These are phyloP conservation scores for Colletotrichum cordylinicola DNA, from an alignment of 2,329 filamentous ascomycete species.

Conservation along the genomic window DNA sequence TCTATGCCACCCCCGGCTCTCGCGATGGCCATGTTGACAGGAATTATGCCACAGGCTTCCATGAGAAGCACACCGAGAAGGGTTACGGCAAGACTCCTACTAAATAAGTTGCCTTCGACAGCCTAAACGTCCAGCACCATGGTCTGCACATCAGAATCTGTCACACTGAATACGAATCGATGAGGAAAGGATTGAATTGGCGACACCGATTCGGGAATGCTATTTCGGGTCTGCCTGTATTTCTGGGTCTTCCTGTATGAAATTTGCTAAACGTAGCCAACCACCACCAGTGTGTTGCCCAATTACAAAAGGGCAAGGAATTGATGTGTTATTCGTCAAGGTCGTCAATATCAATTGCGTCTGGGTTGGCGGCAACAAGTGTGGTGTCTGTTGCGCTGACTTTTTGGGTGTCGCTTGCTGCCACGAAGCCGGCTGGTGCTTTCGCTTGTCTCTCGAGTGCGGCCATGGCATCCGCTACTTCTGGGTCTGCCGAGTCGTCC, in stretches of 20 bases:
- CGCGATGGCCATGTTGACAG: constrained; percentile 69
- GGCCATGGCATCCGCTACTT: constrained; percentile 82
- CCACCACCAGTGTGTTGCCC: neutral
- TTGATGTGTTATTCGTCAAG: constrained; percentile 62
- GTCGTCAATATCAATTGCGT: constrained; percentile 82
- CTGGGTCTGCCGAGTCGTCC: constrained; percentile 44
- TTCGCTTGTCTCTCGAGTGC: constrained; percentile 87
- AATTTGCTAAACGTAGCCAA: constrained; percentile 6
- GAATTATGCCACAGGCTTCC: constrained; percentile 65
- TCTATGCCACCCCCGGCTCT: constrained; percentile 69
- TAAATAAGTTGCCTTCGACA: neutral
- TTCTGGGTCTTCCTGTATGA: constrained; percentile 1
- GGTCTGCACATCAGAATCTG: neutral
- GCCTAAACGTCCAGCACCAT: neutral
- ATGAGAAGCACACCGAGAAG: constrained; percentile 64
- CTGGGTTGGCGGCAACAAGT: constrained; percentile 71
- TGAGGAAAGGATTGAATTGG: neutral
- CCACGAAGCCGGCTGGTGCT: constrained; percentile 89
- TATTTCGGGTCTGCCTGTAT: neutral
- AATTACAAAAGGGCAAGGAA: neutral
- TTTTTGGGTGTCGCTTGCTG: constrained; percentile 77
- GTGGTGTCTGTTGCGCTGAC: constrained; percentile 48
- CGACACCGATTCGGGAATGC: neutral
- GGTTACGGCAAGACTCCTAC: constrained; percentile 41
- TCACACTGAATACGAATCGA: neutral